Conservation (phyloP, 1,284 basidiomycete genomes). For the Irpex lacteus region DNA sequence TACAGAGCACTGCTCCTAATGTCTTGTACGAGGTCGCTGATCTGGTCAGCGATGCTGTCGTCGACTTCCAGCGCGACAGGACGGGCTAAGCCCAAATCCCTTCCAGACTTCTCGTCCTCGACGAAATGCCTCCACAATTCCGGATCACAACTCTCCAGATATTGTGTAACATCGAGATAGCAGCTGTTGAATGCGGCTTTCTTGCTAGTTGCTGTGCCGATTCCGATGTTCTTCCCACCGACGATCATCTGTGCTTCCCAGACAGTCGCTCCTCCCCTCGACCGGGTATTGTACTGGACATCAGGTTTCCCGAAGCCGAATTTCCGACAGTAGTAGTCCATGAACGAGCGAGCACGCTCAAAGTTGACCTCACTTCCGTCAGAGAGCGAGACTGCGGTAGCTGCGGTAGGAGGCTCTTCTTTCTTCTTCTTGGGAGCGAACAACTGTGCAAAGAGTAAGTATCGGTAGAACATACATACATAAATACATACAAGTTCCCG, state of each 20-base stretch:
- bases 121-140: conserved; percentile 78
- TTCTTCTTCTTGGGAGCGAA: conserved; percentile 1
- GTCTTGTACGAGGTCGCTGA: conserved; percentile 71
- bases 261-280: conserved; percentile 23
- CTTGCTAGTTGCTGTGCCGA: conserved; percentile 71
- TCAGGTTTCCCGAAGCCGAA: conserved; percentile 85
- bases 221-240: conserved; percentile 76
- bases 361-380: conserved; percentile 69
- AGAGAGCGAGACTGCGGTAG: conserved; percentile 44
- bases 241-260: conserved; percentile 89
- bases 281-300: conserved; percentile 49
- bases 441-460: neutral
- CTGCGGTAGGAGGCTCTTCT: conserved; percentile 1
- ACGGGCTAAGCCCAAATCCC: conserved; percentile 68
- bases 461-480: neutral
- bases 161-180: conserved; percentile 86
- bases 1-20: conserved; percentile 57
- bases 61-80: conserved; percentile 73
- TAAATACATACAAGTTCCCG: conserved; percentile 6
- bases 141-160: conserved; percentile 83
- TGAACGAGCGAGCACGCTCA: conserved; percentile 84
- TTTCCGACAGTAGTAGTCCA: conserved; percentile 91
- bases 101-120: conserved; percentile 57
- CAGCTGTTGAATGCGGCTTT: conserved; percentile 75
- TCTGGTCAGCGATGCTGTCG: conserved; percentile 67